Base-by-base conservation (phyloP, 1,284 basidiomycete species). In the Crucibulum parvulum region DNA sequence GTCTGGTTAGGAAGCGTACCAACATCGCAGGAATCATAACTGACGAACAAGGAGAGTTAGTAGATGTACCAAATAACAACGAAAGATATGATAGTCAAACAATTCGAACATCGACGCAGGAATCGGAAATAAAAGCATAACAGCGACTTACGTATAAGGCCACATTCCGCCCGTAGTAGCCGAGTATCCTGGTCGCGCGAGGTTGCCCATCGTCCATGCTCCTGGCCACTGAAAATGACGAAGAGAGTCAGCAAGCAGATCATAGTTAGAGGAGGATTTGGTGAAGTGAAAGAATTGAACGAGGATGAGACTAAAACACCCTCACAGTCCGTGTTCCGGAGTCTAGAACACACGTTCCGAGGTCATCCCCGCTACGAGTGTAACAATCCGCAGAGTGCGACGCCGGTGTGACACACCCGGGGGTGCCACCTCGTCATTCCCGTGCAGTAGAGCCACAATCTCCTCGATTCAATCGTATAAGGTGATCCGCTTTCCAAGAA, bases 191-290 rank as follows among this genome's bases (percentile, higher is more conserved):
- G 94, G 88, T 55, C 95, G 80, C 1, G 90, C 95, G 3, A 98
- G 83, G 69, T 97, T 97, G 4, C 95, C 95, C 92, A 98, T 93
- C 6, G 91, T 93, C 95, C 95, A 96, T 16, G 79, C 81, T 51
- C 84, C 86, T 53, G 86, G 87, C 86, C 86, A 88, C 86, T 87
- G 57, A 3, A 53, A 41, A 46, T 24, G 54, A 9, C 3, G 2
- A 16, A 53, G 50, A 35, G 56, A 53, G 16, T 24, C 24, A 24
- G 24, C 4, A 4, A 4, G 24, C 24, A 24, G 24, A 24, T 24
- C 24, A 24, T 24, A 24, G 24, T 2, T 24, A 24, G 24, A 4
- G 2, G 24, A 24, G 24, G 4, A n/a, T n/a, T 24, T 10, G 18
- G 38, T 13, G 53, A 48, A 38, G 47, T 15, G 37, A 11, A 46